Evolutionary conservation across 192 early-diverging fungal species (phyloP).

Genomic region (Podila horticola): DNA sequence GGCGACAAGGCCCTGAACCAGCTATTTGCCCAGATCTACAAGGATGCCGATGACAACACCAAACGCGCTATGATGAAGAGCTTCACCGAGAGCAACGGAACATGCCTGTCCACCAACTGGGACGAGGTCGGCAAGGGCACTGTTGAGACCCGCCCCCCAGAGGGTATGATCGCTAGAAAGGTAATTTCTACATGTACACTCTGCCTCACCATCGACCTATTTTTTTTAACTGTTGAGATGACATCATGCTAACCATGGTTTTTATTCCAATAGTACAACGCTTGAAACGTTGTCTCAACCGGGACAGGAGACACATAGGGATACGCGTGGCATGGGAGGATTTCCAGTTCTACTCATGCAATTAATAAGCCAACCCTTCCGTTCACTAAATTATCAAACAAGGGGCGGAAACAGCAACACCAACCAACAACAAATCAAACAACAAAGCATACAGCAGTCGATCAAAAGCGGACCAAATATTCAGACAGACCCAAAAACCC

Average conservation of each 20-base stretch:
- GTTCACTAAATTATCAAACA: no score
- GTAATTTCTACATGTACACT: slow-evolving; percentile 13
- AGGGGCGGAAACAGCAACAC: no score
- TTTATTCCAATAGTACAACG: slow-evolving; percentile 3
- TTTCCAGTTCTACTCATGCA: neutral
- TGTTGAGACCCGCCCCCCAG: slow-evolving; percentile 90
- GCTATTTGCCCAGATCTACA: slow-evolving; percentile 93
- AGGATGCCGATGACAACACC: slow-evolving; percentile 87
- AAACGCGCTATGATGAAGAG: slow-evolving; percentile 96
- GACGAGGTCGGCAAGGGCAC: slow-evolving; percentile 81
- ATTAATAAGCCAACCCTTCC: no score
- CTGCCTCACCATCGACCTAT: neutral
- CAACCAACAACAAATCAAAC: no score
- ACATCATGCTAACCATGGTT: neutral
- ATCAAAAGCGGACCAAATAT: neutral
- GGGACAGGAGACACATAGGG: no score
- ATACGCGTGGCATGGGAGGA: neutral
- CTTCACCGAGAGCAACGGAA: slow-evolving; percentile 94
- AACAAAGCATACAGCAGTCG: no score
- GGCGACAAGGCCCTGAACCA: slow-evolving; percentile 91
- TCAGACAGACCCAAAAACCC: neutral
- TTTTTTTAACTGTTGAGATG: neutral
- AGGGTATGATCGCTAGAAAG: slow-evolving; percentile 88
- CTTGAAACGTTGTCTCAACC: neutral
- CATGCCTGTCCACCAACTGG: slow-evolving; percentile 95